Percentiles rank a stretch among this genome's conserved stretches.
These are phyloP conservation scores for Mycena chlorophos DNA, from an alignment of 768 basidiomycete genomes.

Conservation along the genomic window DNA sequence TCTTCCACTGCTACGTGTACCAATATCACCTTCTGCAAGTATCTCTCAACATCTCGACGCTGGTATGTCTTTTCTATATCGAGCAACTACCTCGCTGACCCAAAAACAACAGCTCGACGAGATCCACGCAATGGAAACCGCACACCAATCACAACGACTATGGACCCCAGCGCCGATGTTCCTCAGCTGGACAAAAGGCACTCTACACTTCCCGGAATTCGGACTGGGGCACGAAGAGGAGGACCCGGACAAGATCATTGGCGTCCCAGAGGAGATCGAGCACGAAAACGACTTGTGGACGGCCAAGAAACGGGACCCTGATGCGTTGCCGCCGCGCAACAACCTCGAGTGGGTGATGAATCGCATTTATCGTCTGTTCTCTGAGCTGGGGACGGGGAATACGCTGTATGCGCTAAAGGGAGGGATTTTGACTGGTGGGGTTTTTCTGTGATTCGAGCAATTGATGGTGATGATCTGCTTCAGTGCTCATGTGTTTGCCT, in stretches of 20 bases:
- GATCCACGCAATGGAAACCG: slow-evolving; percentile 55
- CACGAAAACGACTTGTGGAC: slow-evolving; percentile 54
- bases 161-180: slow-evolving; percentile 59
- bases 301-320: slow-evolving; percentile 64
- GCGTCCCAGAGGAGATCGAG: slow-evolving; percentile 42
- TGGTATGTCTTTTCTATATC: slow-evolving; percentile 33
- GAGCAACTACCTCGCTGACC: no score
- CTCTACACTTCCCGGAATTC: slow-evolving; percentile 46
- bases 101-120: slow-evolving; percentile 49
- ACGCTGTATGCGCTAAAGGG: slow-evolving; percentile 71
- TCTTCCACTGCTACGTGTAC: slow-evolving; percentile 76
- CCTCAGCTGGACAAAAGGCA: slow-evolving; percentile 39
- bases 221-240: slow-evolving; percentile 69
- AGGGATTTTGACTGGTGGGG: slow-evolving; percentile 58
- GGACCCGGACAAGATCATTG: slow-evolving; percentile 69
- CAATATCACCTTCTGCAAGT: slow-evolving; percentile 55
- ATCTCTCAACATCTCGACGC: slow-evolving; percentile 37
- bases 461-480: neutral
- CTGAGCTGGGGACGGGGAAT: slow-evolving; percentile 56
- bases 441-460: neutral
- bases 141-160: slow-evolving; percentile 39
- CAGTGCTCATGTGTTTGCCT: slow-evolving; percentile 61
- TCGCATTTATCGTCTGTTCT: slow-evolving; percentile 40
- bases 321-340: slow-evolving; percentile 71
- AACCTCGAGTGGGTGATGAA: slow-evolving; percentile 52